Conservation (phyloP, 2,329 filamentous ascomycete genomes). For the Penicillium sp. region DNA sequence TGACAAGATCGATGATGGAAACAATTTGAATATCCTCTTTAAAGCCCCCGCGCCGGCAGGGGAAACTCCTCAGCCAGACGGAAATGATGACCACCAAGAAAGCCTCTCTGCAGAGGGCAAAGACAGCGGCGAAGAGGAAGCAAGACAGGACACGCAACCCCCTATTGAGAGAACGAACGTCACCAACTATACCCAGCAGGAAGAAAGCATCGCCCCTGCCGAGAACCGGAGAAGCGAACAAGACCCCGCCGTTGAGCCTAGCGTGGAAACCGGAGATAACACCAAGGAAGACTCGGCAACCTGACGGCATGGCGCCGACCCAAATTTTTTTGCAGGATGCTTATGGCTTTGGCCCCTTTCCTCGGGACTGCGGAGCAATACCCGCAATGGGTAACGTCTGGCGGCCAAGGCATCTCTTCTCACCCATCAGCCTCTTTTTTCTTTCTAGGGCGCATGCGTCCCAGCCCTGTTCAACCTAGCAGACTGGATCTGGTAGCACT, state of each 20-base stretch:
- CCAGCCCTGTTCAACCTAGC: background rate
- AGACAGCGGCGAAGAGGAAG: background rate
- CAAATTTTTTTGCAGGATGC: slow-evolving; percentile 2
- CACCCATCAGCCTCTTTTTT: background rate
- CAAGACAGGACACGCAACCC: background rate
- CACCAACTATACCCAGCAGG: slow-evolving; percentile 8
- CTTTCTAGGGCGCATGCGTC: background rate
- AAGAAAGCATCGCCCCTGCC: background rate
- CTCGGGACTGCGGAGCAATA: slow-evolving; percentile 14
- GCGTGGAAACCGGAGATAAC: slow-evolving; percentile 11
- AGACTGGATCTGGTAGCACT: background rate
- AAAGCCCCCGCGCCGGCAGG: slow-evolving; percentile 25
- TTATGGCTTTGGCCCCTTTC: slow-evolving; percentile 14
- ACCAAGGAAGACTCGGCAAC: slow-evolving; percentile 12
- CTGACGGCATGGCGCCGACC: slow-evolving; percentile 10
- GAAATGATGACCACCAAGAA: background rate
- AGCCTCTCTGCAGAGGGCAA: background rate
- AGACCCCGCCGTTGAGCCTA: slow-evolving; percentile 6
- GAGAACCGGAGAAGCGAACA: slow-evolving; percentile 6
- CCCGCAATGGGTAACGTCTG: slow-evolving; percentile 16
- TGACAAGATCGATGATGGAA: slow-evolving; percentile 82
- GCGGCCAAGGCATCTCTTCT: slow-evolving; percentile 1
- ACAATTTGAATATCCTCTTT: slow-evolving; percentile 59
- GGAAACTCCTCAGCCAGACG: slow-evolving; percentile 10
- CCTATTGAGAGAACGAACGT: slow-evolving; percentile 5